A percentile compares a stretch with the other conserved stretches of the same genome.
These are phyloP conservation scores for Penicillium soppii DNA, from an alignment of 495 filamentous ascomycete species.

Conservation along the genomic window DNA sequence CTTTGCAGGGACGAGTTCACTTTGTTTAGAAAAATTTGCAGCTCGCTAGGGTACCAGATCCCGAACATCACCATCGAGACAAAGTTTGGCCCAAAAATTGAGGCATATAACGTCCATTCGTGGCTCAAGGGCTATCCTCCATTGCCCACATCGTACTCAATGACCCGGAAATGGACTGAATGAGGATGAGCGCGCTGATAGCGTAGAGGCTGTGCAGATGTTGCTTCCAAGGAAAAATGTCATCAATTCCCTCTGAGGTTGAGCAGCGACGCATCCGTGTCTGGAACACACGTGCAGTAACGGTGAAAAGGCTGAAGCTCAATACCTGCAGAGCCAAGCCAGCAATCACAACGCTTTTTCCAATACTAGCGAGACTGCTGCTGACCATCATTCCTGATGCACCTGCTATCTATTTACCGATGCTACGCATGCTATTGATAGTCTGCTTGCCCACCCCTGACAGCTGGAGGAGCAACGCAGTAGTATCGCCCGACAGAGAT, in stretches of 20 bases:
- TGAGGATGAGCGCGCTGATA: conserved; percentile 44
- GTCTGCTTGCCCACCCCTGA: conserved; percentile 17
- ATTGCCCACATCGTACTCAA: conserved; percentile 58
- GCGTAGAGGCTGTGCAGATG: conserved; percentile 14
- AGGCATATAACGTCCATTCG: conserved; percentile 59
- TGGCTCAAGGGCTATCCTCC: conserved; percentile 46
- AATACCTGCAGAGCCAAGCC: conserved; percentile 2
- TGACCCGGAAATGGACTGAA: conserved; percentile 56
- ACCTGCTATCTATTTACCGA: no score
- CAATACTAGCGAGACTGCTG: conserved; percentile 1
- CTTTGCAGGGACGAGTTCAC: no score
- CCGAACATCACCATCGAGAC: conserved; percentile 48
- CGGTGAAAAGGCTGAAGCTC: conserved; percentile 21
- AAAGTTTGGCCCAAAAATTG: conserved; percentile 56
- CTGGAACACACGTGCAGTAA: conserved; percentile 35
- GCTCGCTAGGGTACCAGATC: conserved; percentile 8
- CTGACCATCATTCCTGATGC: conserved; percentile 13
- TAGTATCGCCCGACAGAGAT: conserved; percentile 31
- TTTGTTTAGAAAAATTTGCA: conserved; percentile 5
- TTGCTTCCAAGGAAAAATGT: conserved; percentile 19
- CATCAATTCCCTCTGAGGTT: conserved; percentile 1
- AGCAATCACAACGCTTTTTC: conserved; percentile 14
- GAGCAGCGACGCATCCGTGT: conserved; percentile 41
- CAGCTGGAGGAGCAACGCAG: conserved; percentile 23
- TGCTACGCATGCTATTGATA: not conserved